Evolutionary conservation across 805 yeast genomes (phyloP).

Genomic region (Maudiozyma barnettii): DNA sequence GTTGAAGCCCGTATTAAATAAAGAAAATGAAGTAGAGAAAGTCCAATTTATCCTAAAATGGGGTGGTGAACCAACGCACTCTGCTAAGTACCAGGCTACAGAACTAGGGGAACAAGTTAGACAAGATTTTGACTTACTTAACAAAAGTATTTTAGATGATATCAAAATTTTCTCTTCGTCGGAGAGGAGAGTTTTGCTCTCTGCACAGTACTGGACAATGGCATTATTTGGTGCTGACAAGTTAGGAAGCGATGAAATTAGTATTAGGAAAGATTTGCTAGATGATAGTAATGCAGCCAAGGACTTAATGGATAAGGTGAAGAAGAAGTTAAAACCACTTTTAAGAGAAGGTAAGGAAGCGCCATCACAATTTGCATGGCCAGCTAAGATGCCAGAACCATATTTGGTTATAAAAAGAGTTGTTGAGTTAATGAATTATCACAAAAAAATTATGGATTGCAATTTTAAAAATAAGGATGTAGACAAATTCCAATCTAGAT

Average conservation of each 20-base stretch:
- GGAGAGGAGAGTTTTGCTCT: conserved; percentile 87
- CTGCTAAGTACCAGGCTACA: conserved; percentile 87
- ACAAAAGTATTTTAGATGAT: conserved; percentile 74
- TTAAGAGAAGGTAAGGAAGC: conserved; percentile 93
- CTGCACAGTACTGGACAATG: conserved; percentile 80
- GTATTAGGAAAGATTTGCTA: conserved; percentile 77
- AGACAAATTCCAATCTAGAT: conserved; percentile 55
- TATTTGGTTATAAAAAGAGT: conserved; percentile 88
- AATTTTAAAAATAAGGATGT: conserved; percentile 65
- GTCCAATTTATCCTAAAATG: conserved; percentile 93
- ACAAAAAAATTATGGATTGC: conserved; percentile 70
- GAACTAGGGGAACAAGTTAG: conserved; percentile 95
- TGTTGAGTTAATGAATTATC: conserved; percentile 90
- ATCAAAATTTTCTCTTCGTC: conserved; percentile 84
- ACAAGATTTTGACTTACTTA: conserved; percentile 79
- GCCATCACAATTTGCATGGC: conserved; percentile 98
- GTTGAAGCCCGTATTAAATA: conserved; percentile 73
- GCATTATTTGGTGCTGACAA: conserved; percentile 66
- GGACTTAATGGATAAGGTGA: conserved; percentile 94
- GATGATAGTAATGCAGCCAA: conserved; percentile 98
- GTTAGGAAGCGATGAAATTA: conserved; percentile 67
- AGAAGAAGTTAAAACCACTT: conserved; percentile 89
- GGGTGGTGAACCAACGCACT: conserved; percentile 99
- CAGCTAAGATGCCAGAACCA: conserved; percentile 96
- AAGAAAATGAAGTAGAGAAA: conserved; percentile 71